Conservation (phyloP, 2,329 filamentous ascomycete genomes). For the Aspergillus phoenicis region DNA sequence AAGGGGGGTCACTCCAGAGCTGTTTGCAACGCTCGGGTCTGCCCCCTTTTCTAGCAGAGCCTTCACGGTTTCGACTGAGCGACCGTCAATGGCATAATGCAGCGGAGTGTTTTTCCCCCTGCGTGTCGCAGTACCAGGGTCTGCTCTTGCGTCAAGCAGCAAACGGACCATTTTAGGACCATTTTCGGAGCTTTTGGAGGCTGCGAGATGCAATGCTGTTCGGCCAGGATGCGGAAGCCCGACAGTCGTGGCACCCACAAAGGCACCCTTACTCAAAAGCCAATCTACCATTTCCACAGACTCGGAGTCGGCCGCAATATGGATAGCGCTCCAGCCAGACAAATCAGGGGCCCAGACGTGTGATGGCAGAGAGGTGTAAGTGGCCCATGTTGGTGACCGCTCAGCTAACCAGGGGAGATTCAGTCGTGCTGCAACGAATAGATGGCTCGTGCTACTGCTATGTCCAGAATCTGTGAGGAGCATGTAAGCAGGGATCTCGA, state of each 20-base stretch:
- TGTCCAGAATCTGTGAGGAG: neutral
- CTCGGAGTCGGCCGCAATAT: conserved; percentile 6
- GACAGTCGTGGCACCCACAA: neutral
- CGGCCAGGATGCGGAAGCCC: conserved; percentile 1
- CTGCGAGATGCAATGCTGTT: conserved; percentile 5
- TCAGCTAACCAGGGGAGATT: conserved; percentile 5
- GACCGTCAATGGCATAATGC: conserved; percentile 4
- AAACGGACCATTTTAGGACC: neutral
- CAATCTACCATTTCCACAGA: neutral
- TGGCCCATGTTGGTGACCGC: neutral
- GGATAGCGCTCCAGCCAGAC: conserved; percentile 1
- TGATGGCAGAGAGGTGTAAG: neutral
- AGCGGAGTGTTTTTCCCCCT: neutral
- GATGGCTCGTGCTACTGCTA: conserved; percentile 1
- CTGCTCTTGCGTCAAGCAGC: neutral
- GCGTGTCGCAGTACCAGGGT: neutral
- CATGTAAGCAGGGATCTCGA: neutral
- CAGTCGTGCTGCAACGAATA: conserved; percentile 3
- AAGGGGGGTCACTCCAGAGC: neutral
- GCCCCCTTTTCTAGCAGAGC: neutral
- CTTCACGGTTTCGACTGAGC: neutral
- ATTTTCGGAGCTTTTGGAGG: neutral
- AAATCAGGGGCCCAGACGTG: neutral
- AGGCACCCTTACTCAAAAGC: neutral
- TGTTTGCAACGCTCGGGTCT: neutral